Conservation (phyloP, 2,329 filamentous ascomycete species). For the Cercospora brassicicola region DNA sequence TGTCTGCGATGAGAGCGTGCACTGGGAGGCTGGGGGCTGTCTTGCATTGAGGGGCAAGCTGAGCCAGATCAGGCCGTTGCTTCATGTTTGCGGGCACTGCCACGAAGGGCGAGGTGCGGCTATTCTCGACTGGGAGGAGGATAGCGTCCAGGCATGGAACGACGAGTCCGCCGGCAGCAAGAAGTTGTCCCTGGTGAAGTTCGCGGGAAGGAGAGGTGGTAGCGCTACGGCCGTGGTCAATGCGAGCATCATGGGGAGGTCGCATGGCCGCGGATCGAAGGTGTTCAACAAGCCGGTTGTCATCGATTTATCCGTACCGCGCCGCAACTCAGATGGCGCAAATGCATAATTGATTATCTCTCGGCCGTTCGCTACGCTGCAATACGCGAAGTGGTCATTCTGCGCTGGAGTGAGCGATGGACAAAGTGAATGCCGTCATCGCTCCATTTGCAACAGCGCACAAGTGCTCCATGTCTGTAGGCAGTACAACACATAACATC, state of each 20-base stretch:
- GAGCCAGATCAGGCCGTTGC: constrained; percentile 60
- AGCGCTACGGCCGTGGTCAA: constrained; percentile 79
- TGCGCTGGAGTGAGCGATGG: background rate
- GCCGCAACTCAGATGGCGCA: background rate
- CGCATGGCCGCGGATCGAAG: constrained; percentile 56
- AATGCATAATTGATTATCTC: background rate
- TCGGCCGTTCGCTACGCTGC: too few relatives aligned
- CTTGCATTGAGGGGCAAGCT: constrained; percentile 58
- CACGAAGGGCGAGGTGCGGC: constrained; percentile 67
- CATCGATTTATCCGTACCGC: constrained; percentile 60
- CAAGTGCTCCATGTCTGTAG: background rate
- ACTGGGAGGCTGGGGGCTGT: constrained; percentile 58
- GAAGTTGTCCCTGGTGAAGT: constrained; percentile 64
- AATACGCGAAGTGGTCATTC: background rate
- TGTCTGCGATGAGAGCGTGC: constrained; percentile 55
- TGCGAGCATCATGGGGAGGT: constrained; percentile 70
- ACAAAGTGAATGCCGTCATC: background rate
- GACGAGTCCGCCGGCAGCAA: constrained; percentile 60
- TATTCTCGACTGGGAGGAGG: constrained; percentile 57
- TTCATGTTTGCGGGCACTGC: constrained; percentile 71
- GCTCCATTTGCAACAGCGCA: background rate
- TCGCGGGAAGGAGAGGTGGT: constrained; percentile 50
- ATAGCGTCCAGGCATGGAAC: constrained; percentile 48
- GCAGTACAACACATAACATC: background rate
- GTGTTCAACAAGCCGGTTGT: constrained; percentile 76